These are phyloP conservation scores for Scedosporium boydii DNA, from an alignment of 2,329 filamentous ascomycete species.

Conservation along the genomic window DNA sequence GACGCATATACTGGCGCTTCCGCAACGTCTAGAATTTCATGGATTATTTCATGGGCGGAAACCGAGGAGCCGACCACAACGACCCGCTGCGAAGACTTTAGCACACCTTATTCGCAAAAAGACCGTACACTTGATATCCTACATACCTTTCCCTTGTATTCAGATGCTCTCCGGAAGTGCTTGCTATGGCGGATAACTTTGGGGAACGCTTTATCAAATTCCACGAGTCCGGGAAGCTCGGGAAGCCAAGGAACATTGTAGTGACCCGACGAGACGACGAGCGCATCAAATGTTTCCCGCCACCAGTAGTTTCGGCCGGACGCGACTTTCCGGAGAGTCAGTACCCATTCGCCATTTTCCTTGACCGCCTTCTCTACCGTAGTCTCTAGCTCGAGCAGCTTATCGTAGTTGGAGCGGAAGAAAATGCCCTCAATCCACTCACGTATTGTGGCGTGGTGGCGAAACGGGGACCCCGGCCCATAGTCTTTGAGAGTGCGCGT, in stretches of 20 bases:
- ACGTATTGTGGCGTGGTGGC: slow-evolving; percentile 44
- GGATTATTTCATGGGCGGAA: slow-evolving; percentile 46
- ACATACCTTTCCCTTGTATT: slow-evolving; percentile 12
- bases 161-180: slow-evolving; percentile 21
- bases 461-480: slow-evolving; percentile 42
- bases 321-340: slow-evolving; percentile 35
- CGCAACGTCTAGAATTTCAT: slow-evolving; percentile 36
- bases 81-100: slow-evolving; percentile 23
- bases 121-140: slow-evolving; percentile 12
- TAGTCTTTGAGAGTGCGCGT: slow-evolving; percentile 34
- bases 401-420: slow-evolving; percentile 16
- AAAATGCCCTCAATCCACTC: slow-evolving; percentile 38
- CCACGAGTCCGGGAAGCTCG: slow-evolving; percentile 25
- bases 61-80: slow-evolving; percentile 48
- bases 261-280: slow-evolving; percentile 30
- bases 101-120: slow-evolving; percentile 13
- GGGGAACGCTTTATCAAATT: slow-evolving; percentile 24
- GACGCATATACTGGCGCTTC: slow-evolving; percentile 39
- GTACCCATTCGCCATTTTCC: slow-evolving; percentile 29
- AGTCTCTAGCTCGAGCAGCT: slow-evolving; percentile 37
- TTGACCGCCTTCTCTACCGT: slow-evolving; percentile 46
- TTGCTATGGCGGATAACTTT: slow-evolving; percentile 29
- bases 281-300: slow-evolving; percentile 28
- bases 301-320: slow-evolving; percentile 26
- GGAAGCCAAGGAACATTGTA: slow-evolving; percentile 29